Percentiles rank a stretch among this genome's conserved stretches.
Evolutionary conservation across 2,329 filamentous ascomycete species (phyloP).

Genomic region (Penicillium decumbens): DNA sequence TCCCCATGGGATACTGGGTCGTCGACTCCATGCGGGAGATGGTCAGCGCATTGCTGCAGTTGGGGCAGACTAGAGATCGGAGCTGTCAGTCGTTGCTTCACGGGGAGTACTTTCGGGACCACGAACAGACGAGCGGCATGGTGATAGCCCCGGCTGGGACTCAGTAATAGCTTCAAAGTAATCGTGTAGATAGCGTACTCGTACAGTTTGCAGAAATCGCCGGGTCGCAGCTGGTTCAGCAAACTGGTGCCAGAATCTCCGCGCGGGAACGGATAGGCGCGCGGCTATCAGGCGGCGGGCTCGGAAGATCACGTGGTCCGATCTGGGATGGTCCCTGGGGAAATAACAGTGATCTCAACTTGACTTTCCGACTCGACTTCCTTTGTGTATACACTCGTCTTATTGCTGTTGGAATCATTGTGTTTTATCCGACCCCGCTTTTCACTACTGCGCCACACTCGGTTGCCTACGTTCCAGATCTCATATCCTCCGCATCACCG

Average conservation of each 20-base stretch:
- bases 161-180: not conserved
- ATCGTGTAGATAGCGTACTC: not conserved
- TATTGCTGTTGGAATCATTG: not conserved
- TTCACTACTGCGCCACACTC: constrained; percentile 1
- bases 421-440: not conserved
- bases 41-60: constrained; percentile 48
- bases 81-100: constrained; percentile 17
- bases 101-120: not conserved
- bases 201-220: not conserved
- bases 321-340: constrained; percentile 20
- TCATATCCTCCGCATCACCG: constrained; percentile 4
- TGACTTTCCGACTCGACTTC: constrained; percentile 1
- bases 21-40: constrained; percentile 41
- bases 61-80: constrained; percentile 42
- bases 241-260: not conserved
- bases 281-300: constrained; percentile 18
- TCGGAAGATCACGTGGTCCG: constrained; percentile 16
- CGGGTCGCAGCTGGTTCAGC: not conserved
- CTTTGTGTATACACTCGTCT: constrained; percentile 14
- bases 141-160: not conserved
- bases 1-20: constrained; percentile 38
- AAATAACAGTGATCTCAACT: constrained; percentile 8
- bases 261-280: constrained; percentile 17
- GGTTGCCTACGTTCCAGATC: constrained; percentile 8
- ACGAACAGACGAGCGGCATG: constrained; percentile 23